Evolutionary conservation across 371 early-diverging fungal genomes (phyloP).

Genomic region (Mortierella sp.): DNA sequence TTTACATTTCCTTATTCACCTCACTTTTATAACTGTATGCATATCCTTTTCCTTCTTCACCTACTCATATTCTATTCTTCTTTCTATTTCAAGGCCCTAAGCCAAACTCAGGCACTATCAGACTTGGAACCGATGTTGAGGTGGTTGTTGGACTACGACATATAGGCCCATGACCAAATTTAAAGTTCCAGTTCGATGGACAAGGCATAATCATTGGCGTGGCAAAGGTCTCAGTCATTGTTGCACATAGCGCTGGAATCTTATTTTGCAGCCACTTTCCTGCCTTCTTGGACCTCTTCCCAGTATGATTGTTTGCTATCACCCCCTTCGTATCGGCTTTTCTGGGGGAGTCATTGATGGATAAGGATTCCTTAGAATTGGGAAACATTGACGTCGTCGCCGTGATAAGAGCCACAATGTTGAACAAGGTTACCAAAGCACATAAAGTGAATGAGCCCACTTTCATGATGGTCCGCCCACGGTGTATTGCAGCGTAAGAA

Average conservation of each 20-base stretch:
- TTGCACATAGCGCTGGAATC: background rate
- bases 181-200: slow-evolving; percentile 3
- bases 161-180: slow-evolving; percentile 11
- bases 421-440: background rate
- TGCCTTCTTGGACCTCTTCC: background rate
- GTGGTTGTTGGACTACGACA: background rate
- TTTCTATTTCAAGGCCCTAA: background rate
- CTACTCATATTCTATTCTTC: background rate
- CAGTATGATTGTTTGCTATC: background rate
- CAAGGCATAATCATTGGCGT: background rate
- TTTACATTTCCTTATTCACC: no score
- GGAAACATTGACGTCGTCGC: background rate
- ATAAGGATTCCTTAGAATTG: background rate
- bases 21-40: no score
- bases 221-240: background rate
- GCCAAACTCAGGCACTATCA: background rate
- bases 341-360: background rate
- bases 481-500: background rate
- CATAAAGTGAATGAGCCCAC: background rate
- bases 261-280: background rate
- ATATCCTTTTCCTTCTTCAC: no score
- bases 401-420: background rate
- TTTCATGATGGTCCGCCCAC: background rate
- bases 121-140: background rate
- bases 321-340: background rate